phyloP scores from a whole-genome alignment of 495 filamentous ascomycete species.

The Podospora pseudopauciseta region DNA sequence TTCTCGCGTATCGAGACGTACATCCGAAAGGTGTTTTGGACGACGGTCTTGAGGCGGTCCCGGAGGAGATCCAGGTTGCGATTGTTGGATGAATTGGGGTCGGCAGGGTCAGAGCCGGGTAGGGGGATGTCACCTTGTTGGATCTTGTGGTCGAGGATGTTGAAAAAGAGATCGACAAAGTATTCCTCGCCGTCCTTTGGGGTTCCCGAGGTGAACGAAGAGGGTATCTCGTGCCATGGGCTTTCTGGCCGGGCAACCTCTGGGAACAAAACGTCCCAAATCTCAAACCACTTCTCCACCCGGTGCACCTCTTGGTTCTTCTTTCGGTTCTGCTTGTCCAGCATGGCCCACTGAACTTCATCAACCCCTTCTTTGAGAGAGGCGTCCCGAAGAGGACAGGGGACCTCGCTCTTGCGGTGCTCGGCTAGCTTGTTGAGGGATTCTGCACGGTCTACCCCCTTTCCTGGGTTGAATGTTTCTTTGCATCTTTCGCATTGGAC shows the following conservation, averaged over 20 bases:
- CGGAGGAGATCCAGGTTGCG: slow-evolving; percentile 12
- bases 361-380: slow-evolving; percentile 26
- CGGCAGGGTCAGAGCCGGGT: background rate
- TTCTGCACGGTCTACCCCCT: slow-evolving; percentile 18
- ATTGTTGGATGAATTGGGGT: slow-evolving; percentile 1
- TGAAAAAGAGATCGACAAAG: slow-evolving; percentile 26
- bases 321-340: slow-evolving; percentile 27
- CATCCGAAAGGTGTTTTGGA: slow-evolving; percentile 21
- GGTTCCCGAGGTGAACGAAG: slow-evolving; percentile 9
- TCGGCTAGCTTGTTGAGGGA: slow-evolving; percentile 23
- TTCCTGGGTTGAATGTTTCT: slow-evolving; percentile 22
- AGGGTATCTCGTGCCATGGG: slow-evolving; percentile 25
- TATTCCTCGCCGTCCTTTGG: slow-evolving; percentile 21
- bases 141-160: slow-evolving; percentile 29
- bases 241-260: slow-evolving; percentile 20
- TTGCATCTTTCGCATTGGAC: slow-evolving; percentile 29
- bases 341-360: slow-evolving; percentile 28
- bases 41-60: slow-evolving; percentile 20
- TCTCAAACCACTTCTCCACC: slow-evolving; percentile 32
- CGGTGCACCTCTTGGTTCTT: slow-evolving; percentile 28
- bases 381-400: slow-evolving; percentile 20
- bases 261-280: slow-evolving; percentile 29
- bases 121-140: slow-evolving; percentile 25
- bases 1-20: slow-evolving; percentile 22
- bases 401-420: slow-evolving; percentile 21